Conservation (phyloP, 1,284 basidiomycete genomes). For the Microstroma glucosiphilum region DNA sequence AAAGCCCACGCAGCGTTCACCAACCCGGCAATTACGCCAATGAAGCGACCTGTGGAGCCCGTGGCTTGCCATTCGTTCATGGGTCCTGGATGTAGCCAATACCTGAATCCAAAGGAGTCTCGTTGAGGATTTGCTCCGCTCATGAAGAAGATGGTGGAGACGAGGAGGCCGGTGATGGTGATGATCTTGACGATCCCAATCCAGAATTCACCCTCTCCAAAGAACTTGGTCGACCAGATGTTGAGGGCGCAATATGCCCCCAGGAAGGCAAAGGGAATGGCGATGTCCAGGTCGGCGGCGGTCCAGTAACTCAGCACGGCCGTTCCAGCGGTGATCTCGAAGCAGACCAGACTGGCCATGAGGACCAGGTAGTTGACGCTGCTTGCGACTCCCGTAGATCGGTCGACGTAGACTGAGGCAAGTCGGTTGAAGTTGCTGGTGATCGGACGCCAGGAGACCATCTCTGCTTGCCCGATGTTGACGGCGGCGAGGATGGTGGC, state of each 20-base stretch:
- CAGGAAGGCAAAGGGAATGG: slow-evolving; percentile 1
- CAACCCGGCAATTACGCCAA: no score
- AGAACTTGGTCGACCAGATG: slow-evolving; percentile 8
- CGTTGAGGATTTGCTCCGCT: slow-evolving; percentile 4
- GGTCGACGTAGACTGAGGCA: slow-evolving; percentile 8
- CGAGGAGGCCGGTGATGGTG: slow-evolving; percentile 11
- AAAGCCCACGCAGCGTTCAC: no score
- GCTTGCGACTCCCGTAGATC: slow-evolving; percentile 10
- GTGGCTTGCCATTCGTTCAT: slow-evolving; percentile 46
- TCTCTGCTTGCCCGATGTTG: slow-evolving; percentile 8
- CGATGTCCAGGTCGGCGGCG: slow-evolving; percentile 1
- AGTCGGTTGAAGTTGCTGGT: slow-evolving; percentile 9
- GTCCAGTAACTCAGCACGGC: slow-evolving; percentile 12
- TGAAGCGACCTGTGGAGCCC: no score
- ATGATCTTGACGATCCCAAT: slow-evolving; percentile 12
- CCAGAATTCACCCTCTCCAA: slow-evolving; percentile 18
- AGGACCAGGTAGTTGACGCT: slow-evolving; percentile 11
- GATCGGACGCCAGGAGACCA: slow-evolving; percentile 10
- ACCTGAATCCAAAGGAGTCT: slow-evolving; percentile 33
- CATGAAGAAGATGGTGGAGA: slow-evolving; percentile 9
- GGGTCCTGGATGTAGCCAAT: slow-evolving; percentile 52
- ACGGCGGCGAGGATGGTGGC: slow-evolving; percentile 9
- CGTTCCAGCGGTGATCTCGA: slow-evolving; percentile 11
- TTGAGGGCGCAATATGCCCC: slow-evolving; percentile 9
- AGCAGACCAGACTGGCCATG: slow-evolving; percentile 8